phyloP scores from a whole-genome alignment of 2,329 filamentous ascomycete species.

The Diaporthe ampelina region DNA sequence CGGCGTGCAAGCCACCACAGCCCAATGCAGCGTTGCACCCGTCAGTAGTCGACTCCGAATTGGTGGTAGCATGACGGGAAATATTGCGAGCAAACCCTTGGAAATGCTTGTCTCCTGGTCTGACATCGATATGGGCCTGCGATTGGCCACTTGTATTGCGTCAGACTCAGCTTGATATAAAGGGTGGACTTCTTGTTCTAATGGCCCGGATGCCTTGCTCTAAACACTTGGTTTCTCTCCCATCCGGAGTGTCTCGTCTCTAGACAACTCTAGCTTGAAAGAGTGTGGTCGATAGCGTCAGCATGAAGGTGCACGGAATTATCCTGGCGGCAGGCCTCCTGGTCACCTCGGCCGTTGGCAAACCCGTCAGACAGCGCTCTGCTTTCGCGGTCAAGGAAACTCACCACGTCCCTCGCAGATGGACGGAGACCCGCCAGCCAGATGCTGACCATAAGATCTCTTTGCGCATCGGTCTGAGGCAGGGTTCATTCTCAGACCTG shows the following conservation, averaged over 20 bases:
- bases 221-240: neutral
- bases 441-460: slow-evolving; percentile 63
- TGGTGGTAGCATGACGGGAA: neutral
- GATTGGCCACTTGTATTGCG: neutral
- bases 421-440: slow-evolving; percentile 62
- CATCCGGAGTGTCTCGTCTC: neutral
- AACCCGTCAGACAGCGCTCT: slow-evolving; percentile 39
- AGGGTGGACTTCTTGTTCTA: neutral
- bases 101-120: neutral
- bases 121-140: no score
- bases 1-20: neutral
- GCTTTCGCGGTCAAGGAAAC: slow-evolving; percentile 63
- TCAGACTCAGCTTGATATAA: neutral
- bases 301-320: slow-evolving; percentile 35
- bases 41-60: neutral
- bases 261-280: neutral
- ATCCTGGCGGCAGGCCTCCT: slow-evolving; percentile 35
- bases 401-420: slow-evolving; percentile 65
- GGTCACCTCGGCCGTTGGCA: slow-evolving; percentile 27
- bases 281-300: neutral
- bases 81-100: neutral
- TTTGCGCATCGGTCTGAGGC: slow-evolving; percentile 71
- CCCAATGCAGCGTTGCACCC: neutral
- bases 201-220: neutral
- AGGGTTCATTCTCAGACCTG: slow-evolving; percentile 67